These are phyloP conservation scores for Annona cherimola DNA, from an alignment of 164 flowering plant species.

Conservation along the genomic window DNA sequence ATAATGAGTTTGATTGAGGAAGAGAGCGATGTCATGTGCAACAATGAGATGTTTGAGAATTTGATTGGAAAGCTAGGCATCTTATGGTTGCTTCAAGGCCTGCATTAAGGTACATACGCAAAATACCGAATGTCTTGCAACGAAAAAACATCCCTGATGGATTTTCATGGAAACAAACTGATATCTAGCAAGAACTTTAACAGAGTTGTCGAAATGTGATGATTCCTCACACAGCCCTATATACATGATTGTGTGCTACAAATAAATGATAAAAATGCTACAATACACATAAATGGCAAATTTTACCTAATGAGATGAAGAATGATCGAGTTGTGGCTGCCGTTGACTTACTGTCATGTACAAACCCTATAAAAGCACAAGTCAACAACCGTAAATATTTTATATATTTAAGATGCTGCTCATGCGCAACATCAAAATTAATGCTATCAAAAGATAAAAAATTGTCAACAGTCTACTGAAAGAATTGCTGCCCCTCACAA, in stretches of 20 bases:
- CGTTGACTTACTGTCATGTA: conserved; percentile 68
- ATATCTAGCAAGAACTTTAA: no score
- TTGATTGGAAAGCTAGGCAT: no score
- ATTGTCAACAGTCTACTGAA: neutral
- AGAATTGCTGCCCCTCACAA: neutral
- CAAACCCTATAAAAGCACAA: conserved; percentile 57
- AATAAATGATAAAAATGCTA: neutral
- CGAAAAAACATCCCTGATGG: no score
- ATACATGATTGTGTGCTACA: neutral
- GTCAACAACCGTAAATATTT: neutral
- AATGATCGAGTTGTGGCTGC: conserved; percentile 18
- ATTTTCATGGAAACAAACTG: no score
- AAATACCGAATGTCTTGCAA: no score
- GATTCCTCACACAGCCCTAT: no score
- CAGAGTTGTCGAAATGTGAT: no score
- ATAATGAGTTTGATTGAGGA: no score
- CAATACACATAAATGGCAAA: neutral
- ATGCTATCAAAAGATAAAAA: neutral
- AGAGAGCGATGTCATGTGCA: no score
- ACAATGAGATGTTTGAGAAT: no score
- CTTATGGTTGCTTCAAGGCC: no score
- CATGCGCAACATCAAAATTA: neutral
- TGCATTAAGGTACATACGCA: no score
- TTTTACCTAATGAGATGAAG: conserved; percentile 34
- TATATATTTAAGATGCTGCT: neutral